Evolutionary conservation across 306 rosid species (phyloP).

Genomic region (Ochetophila trinervis): DNA sequence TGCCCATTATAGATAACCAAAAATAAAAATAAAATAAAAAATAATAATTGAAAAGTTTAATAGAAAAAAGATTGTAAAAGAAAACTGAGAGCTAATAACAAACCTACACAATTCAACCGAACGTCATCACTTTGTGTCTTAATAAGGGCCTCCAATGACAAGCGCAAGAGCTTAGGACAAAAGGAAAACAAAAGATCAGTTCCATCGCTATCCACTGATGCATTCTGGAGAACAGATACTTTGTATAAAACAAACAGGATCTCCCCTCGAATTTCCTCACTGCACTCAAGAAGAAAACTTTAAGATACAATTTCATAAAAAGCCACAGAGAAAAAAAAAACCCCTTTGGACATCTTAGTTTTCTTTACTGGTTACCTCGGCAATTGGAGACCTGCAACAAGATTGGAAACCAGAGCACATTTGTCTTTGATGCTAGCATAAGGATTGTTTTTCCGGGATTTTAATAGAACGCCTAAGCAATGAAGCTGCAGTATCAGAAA

Average conservation of each 20-base stretch:
- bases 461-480: constrained; percentile 73
- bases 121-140: constrained; percentile 85
- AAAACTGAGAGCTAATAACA: constrained; percentile 20
- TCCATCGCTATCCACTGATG: constrained; percentile 51
- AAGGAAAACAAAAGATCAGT: constrained; percentile 52
- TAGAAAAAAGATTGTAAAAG: neutral
- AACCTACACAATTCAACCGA: constrained; percentile 86
- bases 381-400: constrained; percentile 75
- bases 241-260: constrained; percentile 77
- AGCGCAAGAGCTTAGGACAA: constrained; percentile 65
- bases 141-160: constrained; percentile 69
- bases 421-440: constrained; percentile 48
- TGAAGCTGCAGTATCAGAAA: constrained; percentile 58
- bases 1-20: neutral
- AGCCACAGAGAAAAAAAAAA: constrained; percentile 4
- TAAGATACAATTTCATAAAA: constrained; percentile 1
- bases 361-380: constrained; percentile 57
- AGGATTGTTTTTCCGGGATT: constrained; percentile 50
- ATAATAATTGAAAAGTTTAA: neutral
- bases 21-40: neutral
- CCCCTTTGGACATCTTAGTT: constrained; percentile 1
- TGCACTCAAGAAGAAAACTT: constrained; percentile 31
- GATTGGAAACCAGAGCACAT: constrained; percentile 53
- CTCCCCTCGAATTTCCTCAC: constrained; percentile 92
- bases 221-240: constrained; percentile 45